Base-by-base conservation (phyloP, 805 yeast genomes). In the Cyberlindnera xylosilytica region DNA sequence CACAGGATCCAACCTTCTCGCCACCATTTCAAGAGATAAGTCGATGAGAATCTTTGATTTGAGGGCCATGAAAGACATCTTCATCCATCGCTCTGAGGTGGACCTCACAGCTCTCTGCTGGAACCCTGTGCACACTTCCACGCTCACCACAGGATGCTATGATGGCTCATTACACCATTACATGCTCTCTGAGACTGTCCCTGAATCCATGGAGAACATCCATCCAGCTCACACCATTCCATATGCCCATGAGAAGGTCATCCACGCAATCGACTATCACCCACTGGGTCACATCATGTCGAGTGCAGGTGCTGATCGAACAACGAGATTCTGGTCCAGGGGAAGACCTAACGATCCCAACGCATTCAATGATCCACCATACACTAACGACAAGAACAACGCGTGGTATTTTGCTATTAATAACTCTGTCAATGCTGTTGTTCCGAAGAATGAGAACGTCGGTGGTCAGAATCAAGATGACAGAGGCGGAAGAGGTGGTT, bases 271-370 rank as follows among this genome's bases (percentile, higher is more conserved):
- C 42, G 91, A 90, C 46, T 93, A 89, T 60, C 97, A 90, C 63
- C 98, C 98, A 2, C 69, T 86, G 54, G 99, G 99, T 4, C 97
- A 93, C 64, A 68, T 91, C 38, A 68, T 93, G 27, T 81, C 95
- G 42, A 81, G 97, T 7, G 98, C 97, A 0, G 91, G 97, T 16
- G 88, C 93, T 44, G 99, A 93, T 63, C 78, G 93, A 58, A 80
- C 95, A 5, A 87, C 95, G 19, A 68, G 97, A 42, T 87, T 95
- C 64, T 93, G 99, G 99, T 80, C 90, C 23, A 72, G 99, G 39
- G 84, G 95, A 1, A 73, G 95, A 58, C 97, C 97, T 2, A 83
- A 82, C 52, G 99, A 93, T 66, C 84, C 87, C 1, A 77, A 76
- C 57, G 85, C 87, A 3, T 88, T 79, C 66, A 78, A 81, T 50